These are phyloP conservation scores for Metschnikowia cerradonensis DNA, from an alignment of 805 yeast genomes.

Conservation along the genomic window DNA sequence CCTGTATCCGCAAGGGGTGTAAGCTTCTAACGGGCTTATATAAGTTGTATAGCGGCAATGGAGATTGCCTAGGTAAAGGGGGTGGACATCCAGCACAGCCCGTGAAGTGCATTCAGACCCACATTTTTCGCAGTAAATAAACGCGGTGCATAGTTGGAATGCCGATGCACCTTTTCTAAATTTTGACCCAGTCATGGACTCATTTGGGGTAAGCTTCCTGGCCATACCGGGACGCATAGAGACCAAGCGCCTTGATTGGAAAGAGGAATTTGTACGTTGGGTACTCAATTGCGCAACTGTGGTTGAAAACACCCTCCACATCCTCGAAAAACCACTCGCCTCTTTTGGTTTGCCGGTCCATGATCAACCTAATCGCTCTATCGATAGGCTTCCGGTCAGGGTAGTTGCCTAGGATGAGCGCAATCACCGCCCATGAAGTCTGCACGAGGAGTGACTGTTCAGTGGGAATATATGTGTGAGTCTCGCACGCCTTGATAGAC, in stretches of 20 bases:
- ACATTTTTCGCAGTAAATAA: background rate
- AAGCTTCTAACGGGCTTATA: too few species aligned
- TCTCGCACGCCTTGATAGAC: conserved; percentile 84
- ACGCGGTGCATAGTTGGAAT: background rate
- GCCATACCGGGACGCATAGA: conserved; percentile 42
- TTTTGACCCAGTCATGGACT: background rate
- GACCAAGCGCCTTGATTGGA: conserved; percentile 89
- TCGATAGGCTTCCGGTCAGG: conserved; percentile 64
- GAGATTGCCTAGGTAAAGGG: background rate
- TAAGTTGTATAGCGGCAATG: background rate
- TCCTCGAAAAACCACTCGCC: conserved; percentile 88
- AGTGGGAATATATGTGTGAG: conserved; percentile 67
- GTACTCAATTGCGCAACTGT: conserved; percentile 85
- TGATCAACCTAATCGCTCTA: conserved; percentile 58
- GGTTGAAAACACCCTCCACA: conserved; percentile 95
- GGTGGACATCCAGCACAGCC: background rate
- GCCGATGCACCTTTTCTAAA: background rate
- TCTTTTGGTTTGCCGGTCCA: conserved; percentile 58
- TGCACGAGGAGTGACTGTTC: conserved; percentile 71
- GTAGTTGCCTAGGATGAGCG: conserved; percentile 72
- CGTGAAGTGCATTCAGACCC: background rate
- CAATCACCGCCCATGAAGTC: conserved; percentile 90
- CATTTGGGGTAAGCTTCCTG: conserved; percentile 11
- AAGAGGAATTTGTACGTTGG: conserved; percentile 89
- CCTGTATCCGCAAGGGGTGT: too few species aligned